Base-by-base conservation (phyloP, 1,284 basidiomycete species). In the Abortiporus biennis region DNA sequence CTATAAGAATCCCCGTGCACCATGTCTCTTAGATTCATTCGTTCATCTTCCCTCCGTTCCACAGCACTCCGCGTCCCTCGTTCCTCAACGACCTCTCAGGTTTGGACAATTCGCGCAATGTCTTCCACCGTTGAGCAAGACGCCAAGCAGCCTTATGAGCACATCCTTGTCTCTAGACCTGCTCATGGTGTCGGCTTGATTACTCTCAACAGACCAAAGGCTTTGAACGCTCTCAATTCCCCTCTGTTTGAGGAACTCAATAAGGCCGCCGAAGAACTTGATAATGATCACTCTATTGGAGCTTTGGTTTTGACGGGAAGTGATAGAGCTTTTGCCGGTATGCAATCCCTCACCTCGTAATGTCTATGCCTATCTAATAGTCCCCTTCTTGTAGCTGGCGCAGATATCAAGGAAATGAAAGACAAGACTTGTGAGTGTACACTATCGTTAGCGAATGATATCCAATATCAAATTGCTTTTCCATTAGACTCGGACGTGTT, bases 181-280 rank as follows among this genome's bases (percentile, higher is more conserved):
- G 74, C 80, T 44, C 75, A 81, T 19, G 78, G 78, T 39, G 92
- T 99, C 40, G 74, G 80, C 6, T 84, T 97, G 53, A 81, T 99
- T 63, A 92, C 89, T 12, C 77, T 99, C 57, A 97, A 99, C 72
- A 78, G 95, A 43, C 95, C 96, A 38, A 97, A 96, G 60, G 92
- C 92, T 19, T 75, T 98, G 54, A 98, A 99, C 62, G 95, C 96
- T 29, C 72, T 99, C 47, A 88, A 78, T 56, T 76, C 82, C 8
- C 84, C 89, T 6, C 71, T 95, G 46, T 85, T 93, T 60, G 64
- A 65, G 16, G 83, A 90, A 57, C 74, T 96, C 39, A 88, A 91
- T 57, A 70, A 77, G 40, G 92, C 88, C 13, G 63, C 94, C 37
- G 72, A 67, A 23, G 75, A 79, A 39, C 80, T 85, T 3, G 88